These are phyloP conservation scores for Boletus eberwhitei DNA, from an alignment of 768 basidiomycete genomes.

Conservation along the genomic window DNA sequence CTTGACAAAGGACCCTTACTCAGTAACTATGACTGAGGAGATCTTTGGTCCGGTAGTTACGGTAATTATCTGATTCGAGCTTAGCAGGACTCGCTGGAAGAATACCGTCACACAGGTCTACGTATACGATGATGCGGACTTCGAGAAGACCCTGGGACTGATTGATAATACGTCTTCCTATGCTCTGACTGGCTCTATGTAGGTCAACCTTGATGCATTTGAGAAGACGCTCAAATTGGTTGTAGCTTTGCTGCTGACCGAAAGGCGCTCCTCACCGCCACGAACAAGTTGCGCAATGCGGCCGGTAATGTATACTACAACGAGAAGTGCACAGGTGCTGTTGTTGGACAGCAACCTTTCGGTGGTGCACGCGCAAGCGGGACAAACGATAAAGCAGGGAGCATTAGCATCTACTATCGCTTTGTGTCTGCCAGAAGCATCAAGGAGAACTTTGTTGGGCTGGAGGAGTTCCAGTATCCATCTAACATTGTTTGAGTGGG, in stretches of 20 bases:
- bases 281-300: conserved; percentile 81
- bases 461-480: conserved; percentile 81
- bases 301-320: conserved; percentile 99
- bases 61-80: conserved; percentile 38
- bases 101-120: conserved; percentile 52
- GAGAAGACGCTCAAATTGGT: conserved; percentile 6
- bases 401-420: conserved; percentile 70
- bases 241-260: conserved; percentile 81
- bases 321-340: conserved; percentile 97
- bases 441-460: conserved; percentile 92
- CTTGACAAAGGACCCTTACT: conserved; percentile 84
- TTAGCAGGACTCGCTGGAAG: background rate
- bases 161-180: conserved; percentile 86
- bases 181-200: conserved; percentile 95
- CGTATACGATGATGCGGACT: conserved; percentile 86
- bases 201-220: conserved; percentile 29
- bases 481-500: conserved; percentile 67
- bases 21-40: conserved; percentile 89
- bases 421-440: conserved; percentile 89
- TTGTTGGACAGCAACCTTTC: conserved; percentile 97
- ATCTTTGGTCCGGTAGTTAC: conserved; percentile 97
- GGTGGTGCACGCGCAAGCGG: conserved; percentile 91
- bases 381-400: conserved; percentile 98
- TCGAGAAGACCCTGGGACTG: conserved; percentile 80
- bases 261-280: conserved; percentile 71